Conservation (phyloP, 371 early-diverging fungal genomes). For the Saksenaea oblongispora region DNA sequence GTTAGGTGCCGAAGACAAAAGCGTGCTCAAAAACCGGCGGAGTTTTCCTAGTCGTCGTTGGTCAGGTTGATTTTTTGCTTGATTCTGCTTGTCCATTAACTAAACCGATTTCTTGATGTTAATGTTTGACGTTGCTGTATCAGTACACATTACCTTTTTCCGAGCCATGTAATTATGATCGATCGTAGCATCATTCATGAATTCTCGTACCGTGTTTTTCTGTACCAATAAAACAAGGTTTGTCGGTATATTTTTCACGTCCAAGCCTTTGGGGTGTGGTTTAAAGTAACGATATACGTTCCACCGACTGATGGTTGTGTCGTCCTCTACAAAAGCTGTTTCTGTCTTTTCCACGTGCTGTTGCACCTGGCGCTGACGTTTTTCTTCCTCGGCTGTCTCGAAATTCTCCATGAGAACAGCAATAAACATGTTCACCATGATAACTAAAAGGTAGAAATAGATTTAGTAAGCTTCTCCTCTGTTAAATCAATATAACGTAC, state of each 20-base stretch:
- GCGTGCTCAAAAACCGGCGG: neutral
- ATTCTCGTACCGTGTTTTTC: slow-evolving; percentile 54
- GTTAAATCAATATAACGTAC: slow-evolving; percentile 25
- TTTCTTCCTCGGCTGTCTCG: slow-evolving; percentile 62
- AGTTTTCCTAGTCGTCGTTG: neutral
- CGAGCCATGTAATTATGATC: neutral
- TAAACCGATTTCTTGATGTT: too few relatives aligned
- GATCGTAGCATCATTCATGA: slow-evolving; percentile 37
- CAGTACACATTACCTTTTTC: neutral
- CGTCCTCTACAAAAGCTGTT: slow-evolving; percentile 21
- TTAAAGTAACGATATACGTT: slow-evolving; percentile 57
- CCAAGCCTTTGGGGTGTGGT: slow-evolving; percentile 49
- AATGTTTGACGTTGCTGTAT: neutral
- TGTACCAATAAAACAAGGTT: slow-evolving; percentile 46
- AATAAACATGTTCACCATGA: slow-evolving; percentile 66
- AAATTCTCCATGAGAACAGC: slow-evolving; percentile 72
- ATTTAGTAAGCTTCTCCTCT: neutral
- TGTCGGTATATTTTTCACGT: slow-evolving; percentile 41
- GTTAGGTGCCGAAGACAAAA: neutral
- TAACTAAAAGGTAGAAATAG: slow-evolving; percentile 27
- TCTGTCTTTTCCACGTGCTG: slow-evolving; percentile 49
- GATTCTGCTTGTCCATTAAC: neutral
- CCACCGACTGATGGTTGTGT: slow-evolving; percentile 51
- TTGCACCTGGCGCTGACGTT: slow-evolving; percentile 55
- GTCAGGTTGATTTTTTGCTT: neutral